Evolutionary conservation across 2,329 filamentous ascomycete genomes (phyloP).

Genomic region (Monilinia polystroma): DNA sequence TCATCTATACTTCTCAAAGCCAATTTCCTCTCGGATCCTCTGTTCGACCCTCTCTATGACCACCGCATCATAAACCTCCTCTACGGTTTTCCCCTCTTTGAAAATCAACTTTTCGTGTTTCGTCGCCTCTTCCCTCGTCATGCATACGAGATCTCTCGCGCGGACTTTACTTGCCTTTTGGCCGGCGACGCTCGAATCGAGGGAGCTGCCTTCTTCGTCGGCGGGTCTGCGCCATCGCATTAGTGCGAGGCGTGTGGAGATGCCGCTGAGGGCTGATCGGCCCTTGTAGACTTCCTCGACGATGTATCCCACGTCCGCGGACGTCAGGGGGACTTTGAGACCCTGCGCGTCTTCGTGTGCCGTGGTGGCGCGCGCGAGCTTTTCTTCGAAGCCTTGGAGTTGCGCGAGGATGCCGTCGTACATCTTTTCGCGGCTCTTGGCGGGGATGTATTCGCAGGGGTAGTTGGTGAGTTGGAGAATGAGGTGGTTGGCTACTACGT

Average conservation of each 20-base stretch:
- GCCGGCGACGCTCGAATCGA: slow-evolving; percentile 65
- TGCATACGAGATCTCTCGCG: slow-evolving; percentile 74
- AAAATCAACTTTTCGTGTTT: slow-evolving; percentile 80
- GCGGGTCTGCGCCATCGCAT: slow-evolving; percentile 72
- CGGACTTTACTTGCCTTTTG: slow-evolving; percentile 74
- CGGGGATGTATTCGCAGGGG: slow-evolving; percentile 77
- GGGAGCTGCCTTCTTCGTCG: slow-evolving; percentile 47
- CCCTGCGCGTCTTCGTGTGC: slow-evolving; percentile 56
- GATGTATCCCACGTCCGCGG: slow-evolving; percentile 81
- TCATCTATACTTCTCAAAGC: slow-evolving; percentile 55
- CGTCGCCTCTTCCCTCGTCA: slow-evolving; percentile 88
- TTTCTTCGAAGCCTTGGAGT: slow-evolving; percentile 77
- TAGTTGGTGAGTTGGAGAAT: slow-evolving; percentile 81
- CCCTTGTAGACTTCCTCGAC: slow-evolving; percentile 87
- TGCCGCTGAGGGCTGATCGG: slow-evolving; percentile 76
- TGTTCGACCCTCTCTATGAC: slow-evolving; percentile 66
- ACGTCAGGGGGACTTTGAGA: slow-evolving; percentile 74
- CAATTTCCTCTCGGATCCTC: slow-evolving; percentile 65
- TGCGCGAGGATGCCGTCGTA: slow-evolving; percentile 79
- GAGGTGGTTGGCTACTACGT: slow-evolving; percentile 88
- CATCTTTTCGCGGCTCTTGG: slow-evolving; percentile 84
- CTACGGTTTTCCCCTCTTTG: slow-evolving; percentile 62
- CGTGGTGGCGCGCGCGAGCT: slow-evolving; percentile 53
- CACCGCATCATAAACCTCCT: slow-evolving; percentile 71
- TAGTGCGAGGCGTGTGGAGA: slow-evolving; percentile 77